These are phyloP conservation scores for Castanospermum australe DNA, from an alignment of 306 rosid species.

Conservation along the genomic window DNA sequence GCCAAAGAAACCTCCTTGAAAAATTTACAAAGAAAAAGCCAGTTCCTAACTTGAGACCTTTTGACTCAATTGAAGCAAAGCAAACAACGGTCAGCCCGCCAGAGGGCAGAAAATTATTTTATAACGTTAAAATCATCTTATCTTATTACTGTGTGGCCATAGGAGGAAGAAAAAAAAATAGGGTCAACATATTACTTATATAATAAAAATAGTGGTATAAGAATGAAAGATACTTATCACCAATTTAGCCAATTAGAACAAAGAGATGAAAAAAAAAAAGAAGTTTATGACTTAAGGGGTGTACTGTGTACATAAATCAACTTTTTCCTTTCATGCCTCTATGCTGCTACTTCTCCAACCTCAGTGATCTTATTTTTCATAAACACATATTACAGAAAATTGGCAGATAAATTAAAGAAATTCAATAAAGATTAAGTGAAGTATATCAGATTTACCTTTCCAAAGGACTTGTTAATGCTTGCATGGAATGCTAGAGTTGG, in stretches of 20 bases:
- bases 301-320: background rate
- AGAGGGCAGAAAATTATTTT: background rate
- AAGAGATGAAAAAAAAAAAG: background rate
- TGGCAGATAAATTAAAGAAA: constrained; percentile 2
- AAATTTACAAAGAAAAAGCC: background rate
- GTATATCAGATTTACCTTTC: constrained; percentile 60
- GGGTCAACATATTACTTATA: background rate
- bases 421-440: background rate
- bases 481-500: constrained; percentile 98
- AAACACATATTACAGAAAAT: background rate
- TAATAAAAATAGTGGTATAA: background rate
- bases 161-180: background rate
- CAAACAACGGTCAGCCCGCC: background rate
- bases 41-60: background rate
- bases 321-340: background rate
- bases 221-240: background rate
- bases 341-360: background rate
- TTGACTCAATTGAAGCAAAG: background rate
- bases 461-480: constrained; percentile 90
- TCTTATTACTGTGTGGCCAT: background rate
- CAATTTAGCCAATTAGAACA: background rate
- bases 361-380: background rate
- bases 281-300: background rate
- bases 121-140: background rate
- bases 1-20: no score